Evolutionary conservation across 495 filamentous ascomycete genomes (phyloP), one percentile per base, ranked within the genome.

Genomic region (Bacidia gigantensis): DNA sequence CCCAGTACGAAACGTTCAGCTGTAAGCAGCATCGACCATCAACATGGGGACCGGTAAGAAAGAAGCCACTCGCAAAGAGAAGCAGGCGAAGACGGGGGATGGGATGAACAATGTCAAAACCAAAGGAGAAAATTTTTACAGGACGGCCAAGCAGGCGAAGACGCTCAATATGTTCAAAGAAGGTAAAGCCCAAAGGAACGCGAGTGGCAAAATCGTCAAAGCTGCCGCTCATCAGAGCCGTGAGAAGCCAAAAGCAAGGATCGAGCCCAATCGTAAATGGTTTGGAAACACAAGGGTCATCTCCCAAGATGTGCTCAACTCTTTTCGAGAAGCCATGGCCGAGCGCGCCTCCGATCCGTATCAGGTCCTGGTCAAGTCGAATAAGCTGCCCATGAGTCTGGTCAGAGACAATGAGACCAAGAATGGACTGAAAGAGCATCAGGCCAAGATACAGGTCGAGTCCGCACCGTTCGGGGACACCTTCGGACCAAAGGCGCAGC

Each of bases 121-220:
- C 55, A 98, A 98, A 68, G 92, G 93, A 65, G 93, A 96, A 75
- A 94, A 94, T 67, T 94, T 94, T 69, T 94, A 93, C 67, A 76
- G 86, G 71, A 70, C 75, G 69, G 88, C 87, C 51, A 97, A 96
- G 71, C 86, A 88, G 71, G 72, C 87, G 51, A 89, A 86, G 71
- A 77, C 72, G 43, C 64, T 97, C 65, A 92, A 90, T 61, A 88
- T 89, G 71, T 79, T 82, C 67, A 96, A 89, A 67, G 84, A 86
- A 59, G 87, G 84, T 40, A 84, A 81, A 56, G 74, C 87, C 2
- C 75, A 76, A 52, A 79, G 83, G 47, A 88, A 95, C 62, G 81
- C 81, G 40, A 63, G 69, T 12, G 92, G 90, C 52, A 74, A 83
- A 26, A 76, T 96, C 64, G 82, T 84, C 35, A 72, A 87, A 67